phyloP scores from a whole-genome alignment of 164 flowering plant genomes.

The Liquidambar formosana region DNA sequence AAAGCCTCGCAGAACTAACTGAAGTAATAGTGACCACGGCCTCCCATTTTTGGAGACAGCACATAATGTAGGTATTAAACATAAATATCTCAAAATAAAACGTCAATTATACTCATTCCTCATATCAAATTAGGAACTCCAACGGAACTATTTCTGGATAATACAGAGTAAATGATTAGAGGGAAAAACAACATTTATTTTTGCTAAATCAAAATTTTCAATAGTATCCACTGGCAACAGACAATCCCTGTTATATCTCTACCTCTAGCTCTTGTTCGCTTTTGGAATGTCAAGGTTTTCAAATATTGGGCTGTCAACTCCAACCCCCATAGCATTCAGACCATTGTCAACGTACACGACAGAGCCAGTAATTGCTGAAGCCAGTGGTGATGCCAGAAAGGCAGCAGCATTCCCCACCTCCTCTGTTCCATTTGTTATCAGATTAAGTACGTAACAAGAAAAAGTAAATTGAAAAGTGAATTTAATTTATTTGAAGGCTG shows the following conservation, averaged over 20 bases:
- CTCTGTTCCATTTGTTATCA: constrained; percentile 45
- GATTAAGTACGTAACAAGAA: background rate
- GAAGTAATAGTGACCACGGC: no score
- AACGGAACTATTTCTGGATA: no score
- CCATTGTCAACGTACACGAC: constrained; percentile 91
- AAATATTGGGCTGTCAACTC: constrained; percentile 84
- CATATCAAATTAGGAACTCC: no score
- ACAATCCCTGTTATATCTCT: background rate
- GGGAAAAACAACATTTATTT: constrained; percentile 3
- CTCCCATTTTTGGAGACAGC: no score
- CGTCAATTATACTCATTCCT: no score
- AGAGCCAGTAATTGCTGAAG: constrained; percentile 90
- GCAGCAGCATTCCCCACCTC: constrained; percentile 92
- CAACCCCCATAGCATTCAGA: constrained; percentile 89
- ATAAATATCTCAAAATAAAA: no score
- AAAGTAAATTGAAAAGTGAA: no score
- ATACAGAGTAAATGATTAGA: no score
- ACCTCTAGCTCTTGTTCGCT: constrained; percentile 22
- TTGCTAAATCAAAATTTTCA: background rate
- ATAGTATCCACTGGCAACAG: background rate
- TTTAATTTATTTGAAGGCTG: no score
- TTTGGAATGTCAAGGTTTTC: constrained; percentile 66
- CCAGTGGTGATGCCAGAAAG: constrained; percentile 86
- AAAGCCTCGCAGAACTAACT: no score
- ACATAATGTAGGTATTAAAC: no score